Conservation (phyloP, 2,329 filamentous ascomycete genomes). For the Colletotrichum sp. region DNA sequence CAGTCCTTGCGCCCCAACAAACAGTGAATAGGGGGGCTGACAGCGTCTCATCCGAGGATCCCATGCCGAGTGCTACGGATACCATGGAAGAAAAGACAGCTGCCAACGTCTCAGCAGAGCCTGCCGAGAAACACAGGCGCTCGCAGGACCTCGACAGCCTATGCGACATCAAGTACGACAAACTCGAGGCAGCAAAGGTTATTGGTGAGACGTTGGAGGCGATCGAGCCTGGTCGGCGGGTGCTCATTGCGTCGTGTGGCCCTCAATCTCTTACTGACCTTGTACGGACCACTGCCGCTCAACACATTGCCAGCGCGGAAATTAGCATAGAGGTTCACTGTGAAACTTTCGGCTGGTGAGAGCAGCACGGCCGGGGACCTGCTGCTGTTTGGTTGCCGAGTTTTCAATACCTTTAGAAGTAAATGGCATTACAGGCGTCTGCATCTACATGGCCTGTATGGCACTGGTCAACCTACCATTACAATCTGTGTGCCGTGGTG, state of each 20-base stretch:
- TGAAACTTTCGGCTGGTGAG: background rate
- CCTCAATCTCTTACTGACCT: background rate
- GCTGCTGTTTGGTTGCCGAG: background rate
- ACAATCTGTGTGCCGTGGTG: accelerated
- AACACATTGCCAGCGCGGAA: background rate
- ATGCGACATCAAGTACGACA: background rate
- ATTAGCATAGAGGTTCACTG: background rate
- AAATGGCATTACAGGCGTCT: background rate
- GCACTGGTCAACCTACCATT: background rate
- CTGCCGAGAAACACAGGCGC: background rate
- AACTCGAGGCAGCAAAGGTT: background rate
- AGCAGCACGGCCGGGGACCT: background rate
- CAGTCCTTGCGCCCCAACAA: background rate
- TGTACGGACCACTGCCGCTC: background rate
- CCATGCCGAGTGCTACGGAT: background rate
- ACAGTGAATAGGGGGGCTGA: background rate
- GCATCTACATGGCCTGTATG: background rate
- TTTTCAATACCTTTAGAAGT: background rate
- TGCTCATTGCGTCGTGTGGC: background rate
- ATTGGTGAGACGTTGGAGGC: background rate
- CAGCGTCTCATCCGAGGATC: background rate
- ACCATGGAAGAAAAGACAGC: background rate
- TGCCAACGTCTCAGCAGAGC: background rate
- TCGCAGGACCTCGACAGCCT: background rate
- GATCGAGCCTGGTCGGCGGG: background rate